Evolutionary conservation across 2,329 filamentous ascomycete species (phyloP).

Genomic region (Tolypocladium amazonense): DNA sequence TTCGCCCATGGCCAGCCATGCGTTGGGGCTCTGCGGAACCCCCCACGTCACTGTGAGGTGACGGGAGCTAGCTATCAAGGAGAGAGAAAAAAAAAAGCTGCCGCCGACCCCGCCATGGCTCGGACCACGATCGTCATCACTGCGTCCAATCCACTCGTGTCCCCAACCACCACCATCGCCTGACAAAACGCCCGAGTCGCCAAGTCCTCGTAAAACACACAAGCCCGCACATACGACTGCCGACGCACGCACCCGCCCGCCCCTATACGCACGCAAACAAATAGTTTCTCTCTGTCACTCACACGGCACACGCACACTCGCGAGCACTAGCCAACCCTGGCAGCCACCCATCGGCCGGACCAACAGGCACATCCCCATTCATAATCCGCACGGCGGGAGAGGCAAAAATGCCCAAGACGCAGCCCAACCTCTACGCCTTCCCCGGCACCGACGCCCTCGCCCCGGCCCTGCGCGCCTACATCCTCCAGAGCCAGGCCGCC

Average conservation of each 20-base stretch:
- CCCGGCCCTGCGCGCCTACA: conserved; percentile 66
- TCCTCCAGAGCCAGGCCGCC: conserved; percentile 71
- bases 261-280: not conserved
- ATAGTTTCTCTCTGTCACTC: not conserved
- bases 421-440: conserved; percentile 73
- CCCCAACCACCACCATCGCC: not conserved
- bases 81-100: not conserved
- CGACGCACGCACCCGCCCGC: not conserved
- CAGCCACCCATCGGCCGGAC: too few relatives aligned
- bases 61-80: not conserved
- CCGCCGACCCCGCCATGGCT: not conserved
- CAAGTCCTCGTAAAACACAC: not conserved
- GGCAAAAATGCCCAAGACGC: conserved; percentile 38
- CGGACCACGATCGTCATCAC: not conserved
- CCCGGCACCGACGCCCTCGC: conserved; percentile 59
- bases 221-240: not conserved
- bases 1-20: not conserved
- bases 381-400: not conserved
- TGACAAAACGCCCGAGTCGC: not conserved
- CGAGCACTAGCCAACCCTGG: not conserved
- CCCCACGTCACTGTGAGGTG: not conserved
- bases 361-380: too few relatives aligned
- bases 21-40: too few relatives aligned
- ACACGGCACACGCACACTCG: not conserved
- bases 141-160: not conserved